A percentile compares a stretch with the other conserved stretches of the same genome.
phyloP scores from a whole-genome alignment of 495 filamentous ascomycete species.

The Xylaria longipes region DNA sequence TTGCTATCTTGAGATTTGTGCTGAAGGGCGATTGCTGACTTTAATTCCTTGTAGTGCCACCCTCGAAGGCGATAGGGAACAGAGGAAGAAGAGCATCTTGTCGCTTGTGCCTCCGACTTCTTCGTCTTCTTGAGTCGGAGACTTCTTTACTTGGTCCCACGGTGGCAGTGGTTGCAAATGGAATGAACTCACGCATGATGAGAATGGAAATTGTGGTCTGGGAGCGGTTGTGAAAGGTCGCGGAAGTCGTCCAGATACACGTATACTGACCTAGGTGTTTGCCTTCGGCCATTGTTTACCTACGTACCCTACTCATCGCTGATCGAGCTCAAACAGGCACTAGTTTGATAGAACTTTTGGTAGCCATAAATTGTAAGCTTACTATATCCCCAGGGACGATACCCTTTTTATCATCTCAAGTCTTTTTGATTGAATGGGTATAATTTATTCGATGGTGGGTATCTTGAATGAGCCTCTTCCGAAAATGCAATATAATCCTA shows the following conservation, averaged over 20 bases:
- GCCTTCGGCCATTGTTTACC: neutral
- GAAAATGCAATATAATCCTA: conserved; percentile 2
- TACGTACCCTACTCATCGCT: neutral
- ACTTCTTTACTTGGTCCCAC: neutral
- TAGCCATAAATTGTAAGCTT: neutral
- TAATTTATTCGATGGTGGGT: neutral
- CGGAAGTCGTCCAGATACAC: neutral
- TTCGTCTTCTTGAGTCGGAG: conserved; percentile 12
- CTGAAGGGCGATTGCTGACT: neutral
- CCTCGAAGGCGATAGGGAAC: conserved; percentile 37
- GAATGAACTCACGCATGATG: neutral
- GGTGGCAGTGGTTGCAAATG: neutral
- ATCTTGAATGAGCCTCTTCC: neutral
- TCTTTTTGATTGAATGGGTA: no score
- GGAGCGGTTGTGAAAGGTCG: neutral
- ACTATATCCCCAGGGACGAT: neutral
- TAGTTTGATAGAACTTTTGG: neutral
- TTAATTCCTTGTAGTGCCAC: conserved; percentile 33
- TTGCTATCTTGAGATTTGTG: neutral
- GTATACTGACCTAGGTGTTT: neutral
- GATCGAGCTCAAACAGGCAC: neutral
- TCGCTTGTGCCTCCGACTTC: conserved; percentile 18
- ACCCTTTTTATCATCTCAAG: no score
- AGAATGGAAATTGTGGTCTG: neutral
- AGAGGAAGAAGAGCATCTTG: conserved; percentile 42